Evolutionary conservation across 352 stramenopile species (phyloP), one percentile per base, ranked within the genome.

Genomic region (Pythium brachiatum): DNA sequence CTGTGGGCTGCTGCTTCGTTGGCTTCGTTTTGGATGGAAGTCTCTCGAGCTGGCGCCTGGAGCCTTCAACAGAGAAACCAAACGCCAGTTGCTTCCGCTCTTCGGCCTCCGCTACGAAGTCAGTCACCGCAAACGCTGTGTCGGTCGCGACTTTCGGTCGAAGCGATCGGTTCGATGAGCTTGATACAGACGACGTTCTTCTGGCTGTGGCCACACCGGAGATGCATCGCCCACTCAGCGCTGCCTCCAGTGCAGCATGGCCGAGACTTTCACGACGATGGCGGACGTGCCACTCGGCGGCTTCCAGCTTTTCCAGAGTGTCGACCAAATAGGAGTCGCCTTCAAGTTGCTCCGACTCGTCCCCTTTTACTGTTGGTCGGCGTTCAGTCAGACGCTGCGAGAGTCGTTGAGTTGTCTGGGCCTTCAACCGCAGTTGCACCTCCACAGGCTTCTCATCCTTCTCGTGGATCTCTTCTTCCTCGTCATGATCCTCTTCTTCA

Each of bases 251-350:
- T 13, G 68, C 53, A 0, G 63, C 56, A 6, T 39, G 56, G 12
- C 62, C 59, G 2, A 85, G 64, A 43, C 69, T 85, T 7, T 70
- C 64, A 7, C 68, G 63, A 3, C 76, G 68, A 31, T 85, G 61
- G 12, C 66, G 57, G 0, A 85, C 41, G 50, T 85, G 72, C 76
- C 76, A 82, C 56, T 82, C 76, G 2, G 72, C 76, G 0, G 76
- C 76, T 67, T 78, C 68, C 13, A 85, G 74, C 15, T 74, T 72
- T 51, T 79, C 50, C 25, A 85, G 59, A 15, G 71, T 73, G 16
- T 60, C 38, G 21, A 48, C 53, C 18, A 84, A 62, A 12, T 47
- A 43, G 7, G 39, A n/a, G 2, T 78, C 68, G 9, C 54, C 21
- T 13, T 26, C 41, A 15, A 26, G 41, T 8, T 48, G 41, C n/a